phyloP scores from a whole-genome alignment of 1,139 yeast genomes.

The Scheffersomyces parashehatae region DNA sequence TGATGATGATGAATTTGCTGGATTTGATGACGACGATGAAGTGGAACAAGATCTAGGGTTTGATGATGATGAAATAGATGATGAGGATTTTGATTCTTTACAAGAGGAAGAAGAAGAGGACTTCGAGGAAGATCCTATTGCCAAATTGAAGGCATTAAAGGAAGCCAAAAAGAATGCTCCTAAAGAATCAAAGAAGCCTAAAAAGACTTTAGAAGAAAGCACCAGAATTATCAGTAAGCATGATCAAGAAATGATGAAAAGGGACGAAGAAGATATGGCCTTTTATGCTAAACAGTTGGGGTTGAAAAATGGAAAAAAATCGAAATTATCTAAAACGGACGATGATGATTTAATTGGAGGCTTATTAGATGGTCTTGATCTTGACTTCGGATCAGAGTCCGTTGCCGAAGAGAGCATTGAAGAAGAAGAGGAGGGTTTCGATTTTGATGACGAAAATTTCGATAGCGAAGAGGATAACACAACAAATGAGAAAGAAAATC shows the following conservation, averaged over 20 bases:
- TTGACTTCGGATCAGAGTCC: constrained; percentile 38
- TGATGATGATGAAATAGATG: constrained; percentile 12
- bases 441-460: constrained; percentile 27
- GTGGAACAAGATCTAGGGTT: constrained; percentile 5
- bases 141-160: constrained; percentile 19
- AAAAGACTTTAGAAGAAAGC: constrained; percentile 7
- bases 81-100: constrained; percentile 13
- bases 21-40: constrained; percentile 5
- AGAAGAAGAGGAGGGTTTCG: constrained; percentile 20
- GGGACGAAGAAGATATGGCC: constrained; percentile 77
- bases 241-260: constrained; percentile 46
- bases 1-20: constrained; percentile 11
- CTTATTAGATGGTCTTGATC: constrained; percentile 74
- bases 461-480: constrained; percentile 26
- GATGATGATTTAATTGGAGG: constrained; percentile 76
- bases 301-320: constrained; percentile 51
- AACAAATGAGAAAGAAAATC: constrained; percentile 62
- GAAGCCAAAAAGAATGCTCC: constrained; percentile 11
- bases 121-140: constrained; percentile 20
- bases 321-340: constrained; percentile 46
- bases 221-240: constrained; percentile 27
- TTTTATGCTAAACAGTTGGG: constrained; percentile 86
- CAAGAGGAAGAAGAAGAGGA: constrained; percentile 15
- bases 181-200: constrained; percentile 11
- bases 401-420: constrained; percentile 5